Percentiles rank a stretch among this genome's conserved stretches.
phyloP scores from a whole-genome alignment of 306 rosid genomes.

The Crotalaria pallida region DNA sequence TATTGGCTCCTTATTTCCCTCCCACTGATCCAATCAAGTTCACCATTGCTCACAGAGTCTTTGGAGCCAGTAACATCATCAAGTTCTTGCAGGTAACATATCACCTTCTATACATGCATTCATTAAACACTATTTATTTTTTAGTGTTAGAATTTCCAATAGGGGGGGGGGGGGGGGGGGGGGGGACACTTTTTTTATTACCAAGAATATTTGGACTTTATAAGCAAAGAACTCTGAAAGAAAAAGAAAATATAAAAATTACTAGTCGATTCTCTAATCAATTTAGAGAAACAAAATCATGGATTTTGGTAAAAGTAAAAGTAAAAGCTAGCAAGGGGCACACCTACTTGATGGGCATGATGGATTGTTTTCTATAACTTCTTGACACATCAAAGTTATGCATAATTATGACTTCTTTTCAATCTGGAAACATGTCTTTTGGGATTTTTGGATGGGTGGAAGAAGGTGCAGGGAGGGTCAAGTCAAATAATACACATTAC shows the following conservation, averaged over 20 bases:
- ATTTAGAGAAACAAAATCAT: slow-evolving; percentile 27
- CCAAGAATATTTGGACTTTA: too few relatives aligned
- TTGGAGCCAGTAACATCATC: slow-evolving; percentile 98
- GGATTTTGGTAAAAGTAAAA: slow-evolving; percentile 41
- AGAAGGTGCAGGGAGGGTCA: not conserved
- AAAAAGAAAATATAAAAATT: not conserved
- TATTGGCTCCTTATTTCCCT: slow-evolving; percentile 93
- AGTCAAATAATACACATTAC: slow-evolving; percentile 8
- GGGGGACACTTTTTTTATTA: too few relatives aligned
- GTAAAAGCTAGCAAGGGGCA: slow-evolving; percentile 21
- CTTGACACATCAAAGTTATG: slow-evolving; percentile 34
- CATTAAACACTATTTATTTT: not conserved
- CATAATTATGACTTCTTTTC: slow-evolving; percentile 16
- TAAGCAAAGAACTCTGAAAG: too few relatives aligned
- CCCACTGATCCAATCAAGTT: slow-evolving; percentile 92
- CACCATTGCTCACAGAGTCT: slow-evolving; percentile 95
- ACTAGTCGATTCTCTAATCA: not conserved
- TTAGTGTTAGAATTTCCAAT: too few relatives aligned
- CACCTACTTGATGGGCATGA: slow-evolving; percentile 31
- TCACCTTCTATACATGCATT: not conserved
- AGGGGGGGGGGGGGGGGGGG: too few relatives aligned
- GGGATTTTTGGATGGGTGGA: too few relatives aligned
- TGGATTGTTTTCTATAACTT: slow-evolving; percentile 44
- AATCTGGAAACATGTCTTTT: slow-evolving; percentile 1
- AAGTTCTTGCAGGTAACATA: slow-evolving; percentile 87